Percentiles rank a stretch among this genome's conserved stretches.
Conservation (phyloP, 352 stramenopile species). For the Phytophthora lateralis region DNA sequence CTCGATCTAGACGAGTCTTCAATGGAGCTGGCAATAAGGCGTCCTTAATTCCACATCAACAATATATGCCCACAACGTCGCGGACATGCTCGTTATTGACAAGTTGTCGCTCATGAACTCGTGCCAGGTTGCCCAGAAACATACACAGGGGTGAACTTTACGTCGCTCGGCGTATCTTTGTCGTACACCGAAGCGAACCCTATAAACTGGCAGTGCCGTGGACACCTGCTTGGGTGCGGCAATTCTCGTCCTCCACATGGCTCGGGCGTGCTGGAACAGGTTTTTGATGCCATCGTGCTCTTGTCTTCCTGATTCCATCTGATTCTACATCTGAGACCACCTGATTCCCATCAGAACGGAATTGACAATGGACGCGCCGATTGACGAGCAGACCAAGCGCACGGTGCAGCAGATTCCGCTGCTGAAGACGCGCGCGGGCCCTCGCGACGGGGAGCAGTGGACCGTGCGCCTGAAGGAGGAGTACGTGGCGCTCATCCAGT, state of each 20-base stretch:
- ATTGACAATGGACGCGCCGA: conserved; percentile 68
- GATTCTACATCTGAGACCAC: neutral
- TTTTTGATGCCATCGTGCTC: neutral
- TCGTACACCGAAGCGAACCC: conserved; percentile 2
- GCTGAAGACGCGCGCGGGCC: conserved; percentile 76
- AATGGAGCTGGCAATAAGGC: neutral
- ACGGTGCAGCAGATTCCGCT: conserved; percentile 87
- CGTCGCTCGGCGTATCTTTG: conserved; percentile 5
- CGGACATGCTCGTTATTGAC: neutral
- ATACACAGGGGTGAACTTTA: conserved; percentile 2
- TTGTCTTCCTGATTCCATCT: neutral
- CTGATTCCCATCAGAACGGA: neutral
- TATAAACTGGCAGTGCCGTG: neutral
- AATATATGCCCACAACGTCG: no score
- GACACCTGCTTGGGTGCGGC: conserved; percentile 16
- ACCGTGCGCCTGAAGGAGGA: conserved; percentile 88
- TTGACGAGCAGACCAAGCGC: conserved; percentile 81
- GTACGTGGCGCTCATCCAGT: conserved; percentile 88
- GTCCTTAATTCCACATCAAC: neutral
- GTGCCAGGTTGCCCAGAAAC: conserved; percentile 1
- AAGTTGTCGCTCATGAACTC: neutral
- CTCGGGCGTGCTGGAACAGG: no score
- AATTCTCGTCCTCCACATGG: neutral
- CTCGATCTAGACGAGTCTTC: neutral
- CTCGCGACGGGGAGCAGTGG: conserved; percentile 81